Conservation (phyloP, 2,329 filamentous ascomycete genomes). For the Graphilbum sp. region DNA sequence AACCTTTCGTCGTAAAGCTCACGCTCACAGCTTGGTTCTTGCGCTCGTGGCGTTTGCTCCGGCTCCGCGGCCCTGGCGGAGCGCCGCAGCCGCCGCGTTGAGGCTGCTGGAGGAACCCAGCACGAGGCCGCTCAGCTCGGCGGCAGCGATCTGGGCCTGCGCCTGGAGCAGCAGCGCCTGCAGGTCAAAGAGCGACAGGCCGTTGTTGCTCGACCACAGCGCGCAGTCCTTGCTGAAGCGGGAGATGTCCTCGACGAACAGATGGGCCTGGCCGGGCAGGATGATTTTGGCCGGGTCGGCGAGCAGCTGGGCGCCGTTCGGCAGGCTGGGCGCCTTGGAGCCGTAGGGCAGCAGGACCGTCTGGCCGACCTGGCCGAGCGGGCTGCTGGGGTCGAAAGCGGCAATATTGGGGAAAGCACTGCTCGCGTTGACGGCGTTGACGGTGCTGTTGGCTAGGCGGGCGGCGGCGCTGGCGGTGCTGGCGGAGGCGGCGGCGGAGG, state of each 20-base stretch:
- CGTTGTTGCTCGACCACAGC: conserved; percentile 14
- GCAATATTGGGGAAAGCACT: conserved; percentile 5
- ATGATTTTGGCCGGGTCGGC: conserved; percentile 22
- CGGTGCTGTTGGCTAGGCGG: too few species aligned
- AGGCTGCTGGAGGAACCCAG: conserved; percentile 8
- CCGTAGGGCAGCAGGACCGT: conserved; percentile 19
- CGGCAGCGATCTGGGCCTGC: conserved; percentile 15
- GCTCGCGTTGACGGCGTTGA: conserved; percentile 4
- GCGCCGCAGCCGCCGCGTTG: conserved; percentile 6
- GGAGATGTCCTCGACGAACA: conserved; percentile 19
- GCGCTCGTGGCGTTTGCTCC: background rate
- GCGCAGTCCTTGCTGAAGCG: conserved; percentile 18
- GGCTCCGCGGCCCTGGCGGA: background rate
- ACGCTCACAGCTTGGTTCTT: background rate
- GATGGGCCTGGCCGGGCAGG: conserved; percentile 15
- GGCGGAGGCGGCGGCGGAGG: conserved; percentile 8
- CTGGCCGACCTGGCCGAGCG: conserved; percentile 18
- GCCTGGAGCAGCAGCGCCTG: conserved; percentile 10
- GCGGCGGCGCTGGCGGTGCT: conserved; percentile 7
- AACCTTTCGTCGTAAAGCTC: background rate
- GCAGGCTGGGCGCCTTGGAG: conserved; percentile 14
- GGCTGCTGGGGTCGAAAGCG: conserved; percentile 15
- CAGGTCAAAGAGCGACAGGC: conserved; percentile 15
- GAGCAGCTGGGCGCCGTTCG: conserved; percentile 16
- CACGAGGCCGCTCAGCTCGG: conserved; percentile 12